These are phyloP conservation scores for Candida albicans DNA, from an alignment of 1,139 yeast genomes.

Conservation along the genomic window DNA sequence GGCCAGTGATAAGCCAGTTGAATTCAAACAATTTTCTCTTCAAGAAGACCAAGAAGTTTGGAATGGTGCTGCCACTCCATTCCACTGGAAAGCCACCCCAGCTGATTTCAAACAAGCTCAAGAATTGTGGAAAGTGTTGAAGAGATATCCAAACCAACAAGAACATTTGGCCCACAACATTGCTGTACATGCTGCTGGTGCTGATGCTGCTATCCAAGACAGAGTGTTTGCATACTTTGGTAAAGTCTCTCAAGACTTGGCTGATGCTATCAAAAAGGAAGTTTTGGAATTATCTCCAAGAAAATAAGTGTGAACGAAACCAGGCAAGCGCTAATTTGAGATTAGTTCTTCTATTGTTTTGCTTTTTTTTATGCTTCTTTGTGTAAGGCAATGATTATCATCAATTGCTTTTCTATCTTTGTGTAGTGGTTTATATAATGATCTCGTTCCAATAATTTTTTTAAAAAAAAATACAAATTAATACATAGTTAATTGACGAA, in stretches of 20 bases:
- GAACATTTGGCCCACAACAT: slow-evolving; percentile 81
- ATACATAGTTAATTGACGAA: too few species aligned
- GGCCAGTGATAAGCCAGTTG: slow-evolving; percentile 57
- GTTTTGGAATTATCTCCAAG: slow-evolving; percentile 56
- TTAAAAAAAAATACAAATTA: too few species aligned
- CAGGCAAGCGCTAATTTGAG: neutral
- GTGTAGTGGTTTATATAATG: too few species aligned
- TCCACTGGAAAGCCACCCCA: slow-evolving; percentile 80
- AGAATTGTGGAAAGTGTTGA: slow-evolving; percentile 71
- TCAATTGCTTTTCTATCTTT: too few species aligned
- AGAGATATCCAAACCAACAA: slow-evolving; percentile 77
- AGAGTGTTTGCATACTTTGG: slow-evolving; percentile 75
- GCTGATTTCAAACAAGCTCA: slow-evolving; percentile 70
- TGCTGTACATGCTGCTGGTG: slow-evolving; percentile 69
- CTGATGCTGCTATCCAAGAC: slow-evolving; percentile 76
- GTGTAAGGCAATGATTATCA: too few species aligned
- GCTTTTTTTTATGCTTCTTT: neutral
- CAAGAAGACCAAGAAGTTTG: slow-evolving; percentile 79
- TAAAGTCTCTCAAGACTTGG: slow-evolving; percentile 70
- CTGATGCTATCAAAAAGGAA: slow-evolving; percentile 58
- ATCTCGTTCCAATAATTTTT: too few species aligned
- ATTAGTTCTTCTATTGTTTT: neutral
- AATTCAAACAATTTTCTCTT: slow-evolving; percentile 42
- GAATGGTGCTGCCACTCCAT: slow-evolving; percentile 84
- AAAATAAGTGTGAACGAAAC: slow-evolving; percentile 24